phyloP scores from a whole-genome alignment of 23 red algal genomes.

The Pyropia haitanensis region DNA sequence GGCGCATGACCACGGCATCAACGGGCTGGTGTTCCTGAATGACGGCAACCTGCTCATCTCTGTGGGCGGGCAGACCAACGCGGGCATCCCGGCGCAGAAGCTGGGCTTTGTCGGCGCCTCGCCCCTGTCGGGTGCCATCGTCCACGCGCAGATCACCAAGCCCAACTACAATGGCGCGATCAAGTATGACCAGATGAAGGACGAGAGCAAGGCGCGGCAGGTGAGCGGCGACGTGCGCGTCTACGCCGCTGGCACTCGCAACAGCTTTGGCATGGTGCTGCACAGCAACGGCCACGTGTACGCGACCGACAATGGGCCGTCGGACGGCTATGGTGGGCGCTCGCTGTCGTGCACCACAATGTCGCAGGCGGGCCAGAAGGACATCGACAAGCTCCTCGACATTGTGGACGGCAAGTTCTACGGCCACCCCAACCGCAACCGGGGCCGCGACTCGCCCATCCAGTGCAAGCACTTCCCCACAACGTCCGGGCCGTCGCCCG shows the following conservation, averaged over 20 bases:
- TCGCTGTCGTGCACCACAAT: conserved; percentile 20
- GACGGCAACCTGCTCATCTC: conserved; percentile 32
- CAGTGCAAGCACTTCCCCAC: conserved; percentile 44
- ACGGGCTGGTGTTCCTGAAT: conserved; percentile 36
- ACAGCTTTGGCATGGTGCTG: conserved; percentile 20
- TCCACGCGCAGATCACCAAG: conserved; percentile 27
- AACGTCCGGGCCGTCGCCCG: conserved; percentile 6
- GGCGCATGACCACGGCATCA: conserved; percentile 60
- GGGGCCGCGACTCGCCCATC: conserved; percentile 18
- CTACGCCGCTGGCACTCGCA: conserved; percentile 29
- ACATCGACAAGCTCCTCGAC: conserved; percentile 19
- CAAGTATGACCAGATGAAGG: conserved; percentile 25
- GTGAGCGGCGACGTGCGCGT: conserved; percentile 34
- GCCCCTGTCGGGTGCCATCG: conserved; percentile 42
- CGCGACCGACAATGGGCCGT: conserved; percentile 53
- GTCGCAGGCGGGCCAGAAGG: conserved; percentile 13
- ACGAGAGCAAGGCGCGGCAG: conserved; percentile 24
- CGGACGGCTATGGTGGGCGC: conserved; percentile 23
- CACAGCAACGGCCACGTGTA: conserved; percentile 58
- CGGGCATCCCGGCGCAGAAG: conserved; percentile 33
- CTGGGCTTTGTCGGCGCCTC: conserved; percentile 45
- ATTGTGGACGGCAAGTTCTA: conserved; percentile 38
- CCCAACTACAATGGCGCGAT: conserved; percentile 32
- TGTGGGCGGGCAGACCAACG: conserved; percentile 37
- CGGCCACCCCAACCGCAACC: conserved; percentile 57